Base-by-base conservation (phyloP, 495 filamentous ascomycete species). In the Hypoxylon subgilvum region DNA sequence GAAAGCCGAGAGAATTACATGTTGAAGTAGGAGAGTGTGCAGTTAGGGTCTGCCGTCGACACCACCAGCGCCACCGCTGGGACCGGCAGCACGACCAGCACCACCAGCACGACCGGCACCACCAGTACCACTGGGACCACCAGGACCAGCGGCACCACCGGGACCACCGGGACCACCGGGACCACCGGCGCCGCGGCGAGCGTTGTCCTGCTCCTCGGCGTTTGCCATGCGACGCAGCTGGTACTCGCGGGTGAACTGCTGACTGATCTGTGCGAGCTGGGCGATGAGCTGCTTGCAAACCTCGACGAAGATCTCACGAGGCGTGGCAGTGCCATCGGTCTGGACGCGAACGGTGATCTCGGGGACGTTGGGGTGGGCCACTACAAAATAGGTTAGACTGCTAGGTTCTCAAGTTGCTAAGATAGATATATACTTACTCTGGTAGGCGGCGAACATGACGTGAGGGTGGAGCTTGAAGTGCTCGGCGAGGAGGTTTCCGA, bases 201-300 rank as follows among this genome's bases (percentile, higher is more conserved):
- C 35, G 39, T 73, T 72, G 17, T 69, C 68, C 52, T 79, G 74
- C 34, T 74, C 77, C 16, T 76, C 76, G 31, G 83, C 86, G 12
- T 85, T 84, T 18, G 89, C 88, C 80, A 93, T 96, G 78, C 93
- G 95, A 63, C 92, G 87, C 51, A 97, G 79, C 61, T 96, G 92
- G 68, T 85, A 95, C 74, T 99, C 95, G 70, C 95, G 95, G 40
- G 91, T 95, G 72, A 98, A 96, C 66, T 96, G 88, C 44, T 89
- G 85, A 28, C 85, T 88, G 17, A 97, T 71, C 43, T 84, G 84
- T 18, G 83, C 87, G 52, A 95, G 79, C 49, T 91, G 85, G 46
- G 82, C 78, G 45, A 99, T 88, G 17, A 96, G 75, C 48, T 88
- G 85, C 69, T 88, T 82, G 76, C 88, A 95, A 35, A 85, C 83